These are phyloP conservation scores for Apiospora malaysiana DNA, from an alignment of 2,329 filamentous ascomycete species.

Conservation along the genomic window DNA sequence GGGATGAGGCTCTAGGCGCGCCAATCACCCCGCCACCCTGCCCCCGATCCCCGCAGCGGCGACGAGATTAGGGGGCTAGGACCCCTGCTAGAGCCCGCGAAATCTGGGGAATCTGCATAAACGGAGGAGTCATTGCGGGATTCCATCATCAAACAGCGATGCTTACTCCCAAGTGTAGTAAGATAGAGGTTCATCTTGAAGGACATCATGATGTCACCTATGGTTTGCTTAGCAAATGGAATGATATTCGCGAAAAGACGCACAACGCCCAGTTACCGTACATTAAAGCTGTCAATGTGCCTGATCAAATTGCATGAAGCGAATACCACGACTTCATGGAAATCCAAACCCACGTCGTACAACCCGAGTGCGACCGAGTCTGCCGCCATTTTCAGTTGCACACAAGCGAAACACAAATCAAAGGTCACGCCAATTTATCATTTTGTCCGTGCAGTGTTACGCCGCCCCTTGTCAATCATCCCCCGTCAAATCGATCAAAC, in stretches of 20 bases:
- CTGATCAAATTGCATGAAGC: too few relatives aligned
- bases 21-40: conserved; percentile 2
- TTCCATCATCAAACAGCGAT: background rate
- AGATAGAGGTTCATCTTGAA: background rate
- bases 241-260: too few relatives aligned
- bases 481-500: background rate
- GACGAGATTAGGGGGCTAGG: background rate
- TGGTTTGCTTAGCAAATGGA: too few relatives aligned
- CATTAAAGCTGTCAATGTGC: too few relatives aligned
- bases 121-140: background rate
- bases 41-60: background rate
- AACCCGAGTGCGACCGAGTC: too few relatives aligned
- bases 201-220: background rate
- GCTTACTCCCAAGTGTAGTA: background rate
- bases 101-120: background rate
- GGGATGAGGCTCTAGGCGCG: background rate
- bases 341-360: too few relatives aligned
- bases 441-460: too few relatives aligned
- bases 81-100: background rate
- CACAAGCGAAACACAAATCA: too few relatives aligned
- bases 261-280: too few relatives aligned
- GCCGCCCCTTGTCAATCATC: background rate
- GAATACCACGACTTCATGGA: too few relatives aligned
- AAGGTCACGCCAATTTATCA: too few relatives aligned
- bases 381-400: too few relatives aligned